Evolutionary conservation across 805 yeast genomes (phyloP).

Genomic region (Wickerhamiella allomyrinae): DNA sequence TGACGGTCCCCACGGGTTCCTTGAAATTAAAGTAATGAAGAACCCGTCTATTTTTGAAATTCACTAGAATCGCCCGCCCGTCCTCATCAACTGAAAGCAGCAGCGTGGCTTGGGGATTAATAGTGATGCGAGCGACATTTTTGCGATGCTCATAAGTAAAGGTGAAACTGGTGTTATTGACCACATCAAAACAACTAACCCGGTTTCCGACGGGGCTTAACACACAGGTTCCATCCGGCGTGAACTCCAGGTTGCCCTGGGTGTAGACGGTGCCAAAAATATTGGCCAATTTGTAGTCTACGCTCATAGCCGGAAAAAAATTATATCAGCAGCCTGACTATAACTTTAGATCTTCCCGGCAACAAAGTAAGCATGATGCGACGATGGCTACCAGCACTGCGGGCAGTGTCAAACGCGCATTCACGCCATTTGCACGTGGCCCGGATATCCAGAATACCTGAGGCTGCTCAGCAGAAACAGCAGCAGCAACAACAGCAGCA

Average conservation of each 20-base stretch:
- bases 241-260: conserved; percentile 77
- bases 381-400: not conserved
- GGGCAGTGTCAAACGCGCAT: not conserved
- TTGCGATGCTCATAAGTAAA: conserved; percentile 87
- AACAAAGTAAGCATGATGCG: not conserved
- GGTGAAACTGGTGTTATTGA: conserved; percentile 74
- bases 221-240: conserved; percentile 71
- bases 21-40: conserved; percentile 90
- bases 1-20: conserved; percentile 55
- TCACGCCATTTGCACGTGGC: not conserved
- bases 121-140: conserved; percentile 61
- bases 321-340: not conserved
- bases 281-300: conserved; percentile 50
- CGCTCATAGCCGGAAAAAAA: conserved; percentile 11
- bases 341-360: not conserved
- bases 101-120: conserved; percentile 70
- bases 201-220: conserved; percentile 92
- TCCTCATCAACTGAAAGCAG: conserved; percentile 74
- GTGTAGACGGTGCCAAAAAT: conserved; percentile 88
- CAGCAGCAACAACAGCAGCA: too few relatives aligned
- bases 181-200: conserved; percentile 74
- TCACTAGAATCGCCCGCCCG: conserved; percentile 86
- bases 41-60: conserved; percentile 68
- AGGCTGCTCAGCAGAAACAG: too few relatives aligned
- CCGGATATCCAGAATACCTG: too few relatives aligned